Evolutionary conservation across 2,329 filamentous ascomycete species (phyloP), one percentile per base, ranked within the genome.

Genomic region (Setomelanomma holmii): DNA sequence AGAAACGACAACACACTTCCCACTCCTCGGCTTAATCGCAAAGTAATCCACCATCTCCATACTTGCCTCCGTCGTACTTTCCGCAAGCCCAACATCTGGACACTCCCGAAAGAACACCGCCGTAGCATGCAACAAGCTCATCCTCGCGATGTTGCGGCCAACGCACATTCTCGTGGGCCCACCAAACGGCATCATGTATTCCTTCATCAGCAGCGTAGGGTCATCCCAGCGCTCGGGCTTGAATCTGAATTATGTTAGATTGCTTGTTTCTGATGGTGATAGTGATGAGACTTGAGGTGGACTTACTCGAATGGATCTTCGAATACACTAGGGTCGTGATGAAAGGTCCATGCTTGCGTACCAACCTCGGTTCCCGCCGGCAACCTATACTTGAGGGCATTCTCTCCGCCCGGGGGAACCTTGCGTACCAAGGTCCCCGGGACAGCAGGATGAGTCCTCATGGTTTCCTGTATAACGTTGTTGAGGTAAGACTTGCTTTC

Each of bases 401-500:
- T 38, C 12, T 10, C 34, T 23, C 60, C 58, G 7, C 36, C 41
- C 5, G 10, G 3, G 10, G 60, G 58, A 14, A 60, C 54, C 2
- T 39, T 34, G 19, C 58, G 21, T 10, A 51, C 53, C 10, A 63
- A 40, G 11, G 5, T 8, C 8, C 36, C 45, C 4, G 75, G 66
- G 6, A 67, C 69, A 21, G 74, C 70, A 5, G 74, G 70, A 38
- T 73, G 76, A 11, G 76, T 38, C 12, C 75, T 64, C 16, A 77
- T 51, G 1, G 60, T 62, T 45, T 78, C 76, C n/a, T 72, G 57
- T 2, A 78, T 57, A 6, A 69, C 66, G 1, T 67, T 64, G 39
- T 66, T 61, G 24, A 76, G 23, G 71, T 57, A 5, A 3, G 23
- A 12, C 22, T 54, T 46, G 5, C 10, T 8, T 14, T 30, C 27